Percentiles rank a stretch among this genome's conserved stretches.
Conservation (phyloP, 768 basidiomycete genomes). For the Lactifluus rugatus region DNA sequence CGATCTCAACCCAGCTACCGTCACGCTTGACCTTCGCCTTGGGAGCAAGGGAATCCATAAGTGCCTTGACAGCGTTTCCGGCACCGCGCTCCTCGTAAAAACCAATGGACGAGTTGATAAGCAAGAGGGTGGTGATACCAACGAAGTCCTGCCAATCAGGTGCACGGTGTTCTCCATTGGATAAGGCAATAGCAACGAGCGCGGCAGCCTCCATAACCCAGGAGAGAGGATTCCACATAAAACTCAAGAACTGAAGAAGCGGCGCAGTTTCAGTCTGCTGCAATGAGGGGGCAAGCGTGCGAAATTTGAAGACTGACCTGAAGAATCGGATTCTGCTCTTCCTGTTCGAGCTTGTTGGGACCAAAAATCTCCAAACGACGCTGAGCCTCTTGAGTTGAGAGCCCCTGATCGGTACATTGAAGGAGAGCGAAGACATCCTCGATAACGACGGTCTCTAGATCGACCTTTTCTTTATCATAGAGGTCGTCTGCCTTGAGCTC, state of each 20-base stretch:
- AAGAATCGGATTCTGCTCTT: slow-evolving; percentile 80
- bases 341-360: slow-evolving; percentile 86
- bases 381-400: slow-evolving; percentile 58
- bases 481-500: slow-evolving; percentile 88
- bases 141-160: slow-evolving; percentile 98
- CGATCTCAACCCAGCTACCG: slow-evolving; percentile 81
- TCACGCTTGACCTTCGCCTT: slow-evolving; percentile 91
- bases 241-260: slow-evolving; percentile 65
- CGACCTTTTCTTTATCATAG: slow-evolving; percentile 99
- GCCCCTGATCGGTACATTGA: slow-evolving; percentile 80
- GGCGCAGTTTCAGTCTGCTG: background rate
- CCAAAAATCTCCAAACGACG: slow-evolving; percentile 91
- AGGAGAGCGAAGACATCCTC: slow-evolving; percentile 96
- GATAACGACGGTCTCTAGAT: slow-evolving; percentile 92
- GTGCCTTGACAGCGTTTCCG: slow-evolving; percentile 97
- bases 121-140: slow-evolving; percentile 85
- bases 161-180: slow-evolving; percentile 77
- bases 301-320: background rate
- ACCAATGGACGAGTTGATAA: slow-evolving; percentile 95
- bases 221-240: slow-evolving; percentile 99
- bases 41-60: slow-evolving; percentile 98
- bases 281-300: no score
- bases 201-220: slow-evolving; percentile 99
- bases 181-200: slow-evolving; percentile 88
- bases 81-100: slow-evolving; percentile 98